These are phyloP conservation scores for Fusarium staphyleae DNA, from an alignment of 2,329 filamentous ascomycete species.

Conservation along the genomic window DNA sequence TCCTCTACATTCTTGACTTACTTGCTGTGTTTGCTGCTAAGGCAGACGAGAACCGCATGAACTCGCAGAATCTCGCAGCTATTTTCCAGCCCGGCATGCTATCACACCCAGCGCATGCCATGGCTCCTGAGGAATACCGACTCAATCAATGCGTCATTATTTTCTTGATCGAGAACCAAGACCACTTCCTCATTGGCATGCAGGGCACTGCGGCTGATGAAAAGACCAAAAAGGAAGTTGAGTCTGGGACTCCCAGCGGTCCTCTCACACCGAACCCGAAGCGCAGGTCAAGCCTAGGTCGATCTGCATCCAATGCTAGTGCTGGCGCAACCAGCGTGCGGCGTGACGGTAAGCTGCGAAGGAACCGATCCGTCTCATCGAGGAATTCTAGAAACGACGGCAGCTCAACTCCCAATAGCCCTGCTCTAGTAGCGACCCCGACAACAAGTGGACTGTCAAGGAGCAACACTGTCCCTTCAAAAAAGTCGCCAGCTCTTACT, in stretches of 20 bases:
- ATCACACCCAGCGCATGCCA: slow-evolving; percentile 91
- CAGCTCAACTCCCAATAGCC: slow-evolving; percentile 72
- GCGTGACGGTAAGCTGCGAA: slow-evolving; percentile 78
- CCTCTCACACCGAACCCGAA: slow-evolving; percentile 57
- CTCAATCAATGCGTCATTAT: slow-evolving; percentile 97
- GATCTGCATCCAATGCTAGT: slow-evolving; percentile 88
- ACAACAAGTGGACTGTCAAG: slow-evolving; percentile 63
- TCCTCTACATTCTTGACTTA: slow-evolving; percentile 94
- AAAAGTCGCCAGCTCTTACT: slow-evolving; percentile 77
- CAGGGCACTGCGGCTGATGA: slow-evolving; percentile 98
- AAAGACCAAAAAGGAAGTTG: slow-evolving; percentile 68
- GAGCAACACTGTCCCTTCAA: slow-evolving; percentile 94
- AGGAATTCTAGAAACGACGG: slow-evolving; percentile 80
- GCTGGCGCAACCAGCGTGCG: slow-evolving; percentile 87
- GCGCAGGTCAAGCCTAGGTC: slow-evolving; percentile 57
- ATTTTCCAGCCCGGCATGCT: slow-evolving; percentile 98
- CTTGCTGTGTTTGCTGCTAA: slow-evolving; percentile 97
- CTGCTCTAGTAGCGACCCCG: slow-evolving; percentile 61
- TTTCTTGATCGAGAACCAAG: slow-evolving; percentile 97
- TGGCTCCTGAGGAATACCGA: slow-evolving; percentile 93
- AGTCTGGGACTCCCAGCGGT: slow-evolving; percentile 69
- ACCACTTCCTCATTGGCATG: slow-evolving; percentile 98
- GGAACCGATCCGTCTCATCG: slow-evolving; percentile 94
- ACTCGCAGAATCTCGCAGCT: slow-evolving; percentile 88
- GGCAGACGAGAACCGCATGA: slow-evolving; percentile 96